Evolutionary conservation across 345 rosid genomes (phyloP).

Genomic region (Brassica rapa): DNA sequence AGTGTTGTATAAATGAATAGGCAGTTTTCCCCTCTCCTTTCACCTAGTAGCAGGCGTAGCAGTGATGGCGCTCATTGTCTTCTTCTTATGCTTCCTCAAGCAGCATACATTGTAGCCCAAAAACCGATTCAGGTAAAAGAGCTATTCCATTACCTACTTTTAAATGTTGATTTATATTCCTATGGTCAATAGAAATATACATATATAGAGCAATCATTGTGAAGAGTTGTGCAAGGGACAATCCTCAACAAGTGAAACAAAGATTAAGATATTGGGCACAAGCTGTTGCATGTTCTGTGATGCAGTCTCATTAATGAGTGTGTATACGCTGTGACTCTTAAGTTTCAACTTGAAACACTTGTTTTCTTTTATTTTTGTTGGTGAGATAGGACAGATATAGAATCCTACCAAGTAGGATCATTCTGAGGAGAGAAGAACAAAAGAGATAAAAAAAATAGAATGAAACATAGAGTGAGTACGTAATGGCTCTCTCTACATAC

Average conservation of each 20-base stretch:
- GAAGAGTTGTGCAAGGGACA: slow-evolving; percentile 55
- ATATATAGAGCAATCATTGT: neutral
- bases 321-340: slow-evolving; percentile 19
- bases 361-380: neutral
- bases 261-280: slow-evolving; percentile 69
- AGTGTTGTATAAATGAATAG: slow-evolving; percentile 48
- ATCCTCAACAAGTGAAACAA: slow-evolving; percentile 64
- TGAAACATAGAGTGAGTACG: slow-evolving; percentile 16
- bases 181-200: neutral
- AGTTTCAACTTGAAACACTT: slow-evolving; percentile 19
- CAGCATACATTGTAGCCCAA: slow-evolving; percentile 58
- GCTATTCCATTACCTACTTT: neutral
- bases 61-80: slow-evolving; percentile 32
- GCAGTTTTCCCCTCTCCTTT: slow-evolving; percentile 68
- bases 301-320: slow-evolving; percentile 45
- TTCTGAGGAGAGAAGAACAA: slow-evolving; percentile 31
- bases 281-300: slow-evolving; percentile 65
- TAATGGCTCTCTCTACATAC: neutral
- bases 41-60: slow-evolving; percentile 57
- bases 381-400: slow-evolving; percentile 39
- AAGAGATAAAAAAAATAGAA: neutral
- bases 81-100: slow-evolving; percentile 45
- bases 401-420: slow-evolving; percentile 35
- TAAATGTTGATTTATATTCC: neutral
- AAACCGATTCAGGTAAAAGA: slow-evolving; percentile 62